These are phyloP conservation scores for Saccharomycopsis schoenii DNA, from an alignment of 805 yeast genomes.

Conservation along the genomic window DNA sequence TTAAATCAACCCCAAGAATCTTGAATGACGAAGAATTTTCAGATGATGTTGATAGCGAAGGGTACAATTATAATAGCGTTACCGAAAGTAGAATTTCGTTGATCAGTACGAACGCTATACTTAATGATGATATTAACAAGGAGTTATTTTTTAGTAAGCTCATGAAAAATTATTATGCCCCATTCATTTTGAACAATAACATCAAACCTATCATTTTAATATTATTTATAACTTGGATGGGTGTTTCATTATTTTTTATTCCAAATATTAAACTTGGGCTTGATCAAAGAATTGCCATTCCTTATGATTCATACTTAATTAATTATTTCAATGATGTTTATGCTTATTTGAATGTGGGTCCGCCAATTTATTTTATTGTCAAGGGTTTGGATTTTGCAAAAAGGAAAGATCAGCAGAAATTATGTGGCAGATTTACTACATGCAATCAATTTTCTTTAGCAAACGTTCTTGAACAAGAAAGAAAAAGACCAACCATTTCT, in stretches of 20 bases:
- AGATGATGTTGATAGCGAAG: constrained; percentile 6
- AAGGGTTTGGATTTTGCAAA: constrained; percentile 53
- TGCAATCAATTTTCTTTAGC: constrained; percentile 73
- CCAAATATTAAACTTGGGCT: constrained; percentile 71
- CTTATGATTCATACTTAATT: constrained; percentile 71
- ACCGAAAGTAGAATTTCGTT: background rate
- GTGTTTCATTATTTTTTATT: constrained; percentile 55
- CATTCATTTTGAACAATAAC: constrained; percentile 41
- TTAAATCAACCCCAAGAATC: constrained; percentile 4
- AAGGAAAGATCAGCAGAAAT: constrained; percentile 51
- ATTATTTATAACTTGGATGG: constrained; percentile 52
- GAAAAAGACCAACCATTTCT: constrained; percentile 51
- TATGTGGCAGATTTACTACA: constrained; percentile 83
- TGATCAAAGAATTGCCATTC: constrained; percentile 85
- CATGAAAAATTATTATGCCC: constrained; percentile 46
- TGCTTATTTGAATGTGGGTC: constrained; percentile 71
- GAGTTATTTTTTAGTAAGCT: constrained; percentile 29
- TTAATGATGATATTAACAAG: background rate
- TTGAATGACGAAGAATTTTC: background rate
- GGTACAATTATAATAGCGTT: background rate
- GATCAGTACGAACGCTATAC: background rate
- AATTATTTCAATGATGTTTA: constrained; percentile 72
- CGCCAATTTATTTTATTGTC: constrained; percentile 85
- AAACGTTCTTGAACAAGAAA: constrained; percentile 78
- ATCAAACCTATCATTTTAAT: constrained; percentile 39